phyloP scores from a whole-genome alignment of 148 eudicot species.

The Persicaria maculosa region DNA sequence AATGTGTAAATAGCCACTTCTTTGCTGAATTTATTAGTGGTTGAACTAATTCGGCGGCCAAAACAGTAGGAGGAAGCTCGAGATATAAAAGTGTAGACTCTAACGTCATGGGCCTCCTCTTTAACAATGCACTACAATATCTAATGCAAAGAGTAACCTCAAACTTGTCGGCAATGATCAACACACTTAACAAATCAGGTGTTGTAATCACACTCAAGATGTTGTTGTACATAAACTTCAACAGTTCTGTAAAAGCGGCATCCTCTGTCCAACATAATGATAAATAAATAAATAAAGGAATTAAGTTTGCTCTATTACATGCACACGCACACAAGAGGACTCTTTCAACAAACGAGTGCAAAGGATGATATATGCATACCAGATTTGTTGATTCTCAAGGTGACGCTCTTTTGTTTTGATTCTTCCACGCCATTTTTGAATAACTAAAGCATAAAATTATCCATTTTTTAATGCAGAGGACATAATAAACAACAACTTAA shows the following conservation, averaged over 20 bases:
- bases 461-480: no score
- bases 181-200: constrained; percentile 56
- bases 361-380: no score
- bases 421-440: no score
- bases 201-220: constrained; percentile 41
- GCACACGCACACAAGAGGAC: no score
- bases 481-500: no score
- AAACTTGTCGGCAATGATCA: constrained; percentile 78
- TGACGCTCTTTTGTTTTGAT: no score
- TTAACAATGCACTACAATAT: constrained; percentile 45
- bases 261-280: constrained; percentile 40
- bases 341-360: no score
- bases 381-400: no score
- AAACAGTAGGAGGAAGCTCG: constrained; percentile 74
- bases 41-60: constrained; percentile 70
- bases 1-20: constrained; percentile 57
- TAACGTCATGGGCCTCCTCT: constrained; percentile 58
- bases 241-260: constrained; percentile 61
- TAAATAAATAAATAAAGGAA: no score
- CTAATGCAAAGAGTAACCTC: constrained; percentile 75
- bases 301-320: no score
- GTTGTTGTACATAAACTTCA: constrained; percentile 68
- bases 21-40: constrained; percentile 72
- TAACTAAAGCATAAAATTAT: no score
- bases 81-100: constrained; percentile 61